Conservation (phyloP, 192 early-diverging fungal species). For the Gryganskiella cystojenkinii region DNA sequence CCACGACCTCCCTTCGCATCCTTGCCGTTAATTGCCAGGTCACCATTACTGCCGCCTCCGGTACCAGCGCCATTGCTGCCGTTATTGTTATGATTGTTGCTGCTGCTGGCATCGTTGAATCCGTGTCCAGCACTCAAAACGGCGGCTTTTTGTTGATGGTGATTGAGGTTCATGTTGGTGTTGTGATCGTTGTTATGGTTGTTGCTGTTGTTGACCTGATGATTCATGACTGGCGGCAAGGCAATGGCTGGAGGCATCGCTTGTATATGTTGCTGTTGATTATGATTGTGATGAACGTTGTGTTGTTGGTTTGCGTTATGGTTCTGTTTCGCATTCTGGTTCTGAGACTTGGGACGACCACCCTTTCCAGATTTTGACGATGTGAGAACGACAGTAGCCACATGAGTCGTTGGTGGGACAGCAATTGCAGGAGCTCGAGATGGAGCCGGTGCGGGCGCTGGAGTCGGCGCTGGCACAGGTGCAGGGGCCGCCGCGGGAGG, state of each 20-base stretch:
- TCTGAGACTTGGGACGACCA: too few species aligned
- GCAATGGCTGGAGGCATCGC: not conserved
- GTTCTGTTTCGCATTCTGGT: too few species aligned
- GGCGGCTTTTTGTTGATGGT: too few species aligned
- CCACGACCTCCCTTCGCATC: conserved; percentile 57
- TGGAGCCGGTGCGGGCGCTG: conserved; percentile 2
- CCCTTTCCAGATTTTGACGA: too few species aligned
- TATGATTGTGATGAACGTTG: too few species aligned
- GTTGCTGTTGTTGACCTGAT: not conserved
- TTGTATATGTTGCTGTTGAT: not conserved
- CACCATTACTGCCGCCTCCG: not conserved
- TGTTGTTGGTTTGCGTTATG: too few species aligned
- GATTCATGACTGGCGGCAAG: not conserved
- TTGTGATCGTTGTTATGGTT: not conserved
- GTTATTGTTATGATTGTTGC: not conserved
- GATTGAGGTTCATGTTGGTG: not conserved
- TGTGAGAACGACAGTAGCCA: too few species aligned
- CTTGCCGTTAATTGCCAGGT: conserved; percentile 36
- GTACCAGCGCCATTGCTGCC: not conserved
- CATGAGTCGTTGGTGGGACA: too few species aligned
- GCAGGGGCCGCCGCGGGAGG: too few species aligned
- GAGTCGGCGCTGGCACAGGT: too few species aligned
- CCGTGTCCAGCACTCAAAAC: too few species aligned
- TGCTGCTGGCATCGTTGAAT: too few species aligned
- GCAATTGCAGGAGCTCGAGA: not conserved